Evolutionary conservation across 225 moss, liverwort and hornwort species (phyloP).

Genomic region (Marchantia polymorpha): DNA sequence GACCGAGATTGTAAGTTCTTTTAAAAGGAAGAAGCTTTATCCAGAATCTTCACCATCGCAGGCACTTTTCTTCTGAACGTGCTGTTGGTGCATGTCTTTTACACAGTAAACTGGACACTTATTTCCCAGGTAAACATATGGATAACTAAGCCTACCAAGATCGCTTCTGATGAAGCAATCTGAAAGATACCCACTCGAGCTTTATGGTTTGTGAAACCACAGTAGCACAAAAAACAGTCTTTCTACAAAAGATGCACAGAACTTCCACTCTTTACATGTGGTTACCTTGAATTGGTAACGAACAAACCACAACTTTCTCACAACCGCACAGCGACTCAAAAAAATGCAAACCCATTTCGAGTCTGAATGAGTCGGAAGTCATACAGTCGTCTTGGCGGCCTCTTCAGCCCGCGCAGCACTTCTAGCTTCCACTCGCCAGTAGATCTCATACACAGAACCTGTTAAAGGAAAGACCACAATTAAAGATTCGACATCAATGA

Average conservation of each 20-base stretch:
- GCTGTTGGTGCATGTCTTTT: background rate
- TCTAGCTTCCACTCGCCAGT: slow-evolving; percentile 41
- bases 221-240: background rate
- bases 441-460: slow-evolving; percentile 47
- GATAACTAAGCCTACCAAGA: background rate
- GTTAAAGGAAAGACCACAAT: slow-evolving; percentile 5
- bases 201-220: background rate
- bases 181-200: background rate
- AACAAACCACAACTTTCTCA: slow-evolving; percentile 1
- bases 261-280: slow-evolving; percentile 1
- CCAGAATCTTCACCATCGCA: background rate
- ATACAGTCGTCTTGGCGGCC: slow-evolving; percentile 15
- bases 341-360: background rate
- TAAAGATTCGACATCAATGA: no score
- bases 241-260: slow-evolving; percentile 7
- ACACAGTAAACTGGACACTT: background rate
- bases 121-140: background rate
- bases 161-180: background rate
- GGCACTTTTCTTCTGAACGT: background rate
- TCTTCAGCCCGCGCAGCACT: slow-evolving; percentile 39
- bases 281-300: background rate
- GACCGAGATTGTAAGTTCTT: background rate
- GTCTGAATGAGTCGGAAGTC: background rate
- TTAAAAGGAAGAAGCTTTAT: background rate
- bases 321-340: background rate